Percentiles rank a stretch among this genome's conserved stretches.
phyloP scores from a whole-genome alignment of 108 stramenopile species.

The Epithemia pelagica region DNA sequence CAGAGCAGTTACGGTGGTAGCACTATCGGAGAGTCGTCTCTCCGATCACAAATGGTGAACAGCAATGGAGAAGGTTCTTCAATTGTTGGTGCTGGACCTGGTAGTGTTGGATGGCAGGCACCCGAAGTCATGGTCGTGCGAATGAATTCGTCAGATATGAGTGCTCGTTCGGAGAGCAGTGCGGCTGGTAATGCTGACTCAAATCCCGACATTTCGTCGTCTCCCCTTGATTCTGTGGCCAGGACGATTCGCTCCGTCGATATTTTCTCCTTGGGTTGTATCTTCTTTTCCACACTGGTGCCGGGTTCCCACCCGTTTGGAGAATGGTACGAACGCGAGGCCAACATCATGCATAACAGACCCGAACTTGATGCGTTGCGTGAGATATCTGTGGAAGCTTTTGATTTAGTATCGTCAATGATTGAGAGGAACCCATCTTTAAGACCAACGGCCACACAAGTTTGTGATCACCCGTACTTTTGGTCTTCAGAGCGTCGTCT shows the following conservation, averaged over 20 bases:
- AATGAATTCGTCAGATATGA: slow-evolving; percentile 49
- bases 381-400: slow-evolving; percentile 68
- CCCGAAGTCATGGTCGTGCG: slow-evolving; percentile 90
- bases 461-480: slow-evolving; percentile 91
- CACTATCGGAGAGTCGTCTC: slow-evolving; percentile 58
- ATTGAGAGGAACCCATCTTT: slow-evolving; percentile 61
- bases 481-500: slow-evolving; percentile 73
- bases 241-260: slow-evolving; percentile 87
- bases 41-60: slow-evolving; percentile 16
- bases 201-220: slow-evolving; percentile 13
- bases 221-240: slow-evolving; percentile 32
- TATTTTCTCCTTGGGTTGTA: slow-evolving; percentile 95
- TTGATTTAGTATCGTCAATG: slow-evolving; percentile 81
- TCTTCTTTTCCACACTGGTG: slow-evolving; percentile 84
- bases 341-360: slow-evolving; percentile 88
- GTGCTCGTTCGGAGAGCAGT: slow-evolving; percentile 24
- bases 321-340: slow-evolving; percentile 93
- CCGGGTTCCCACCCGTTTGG: slow-evolving; percentile 93
- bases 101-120: slow-evolving; percentile 95
- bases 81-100: slow-evolving; percentile 71
- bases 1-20: slow-evolving; percentile 87
- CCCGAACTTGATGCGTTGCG: slow-evolving; percentile 50
- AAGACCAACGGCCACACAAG: slow-evolving; percentile 83
- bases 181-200: slow-evolving; percentile 14
- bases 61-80: slow-evolving; percentile 35